phyloP scores from a whole-genome alignment of 2,329 filamentous ascomycete genomes.

The Tolypocladium pustulatum region DNA sequence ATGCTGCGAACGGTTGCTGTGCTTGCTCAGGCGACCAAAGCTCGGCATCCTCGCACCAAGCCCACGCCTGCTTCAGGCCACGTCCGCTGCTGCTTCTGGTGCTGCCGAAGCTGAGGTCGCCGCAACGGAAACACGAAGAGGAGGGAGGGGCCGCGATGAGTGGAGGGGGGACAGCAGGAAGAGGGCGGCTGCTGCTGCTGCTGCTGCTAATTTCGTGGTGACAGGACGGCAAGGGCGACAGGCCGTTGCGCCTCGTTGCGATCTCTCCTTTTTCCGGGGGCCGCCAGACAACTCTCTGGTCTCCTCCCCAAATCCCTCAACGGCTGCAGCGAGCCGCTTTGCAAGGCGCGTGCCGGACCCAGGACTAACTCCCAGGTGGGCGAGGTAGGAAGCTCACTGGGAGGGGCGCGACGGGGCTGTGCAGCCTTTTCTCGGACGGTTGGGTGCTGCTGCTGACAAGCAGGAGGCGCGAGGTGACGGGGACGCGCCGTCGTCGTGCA shows the following conservation, averaged over 20 bases:
- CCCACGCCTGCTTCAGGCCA: neutral
- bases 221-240: neutral
- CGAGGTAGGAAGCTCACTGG: neutral
- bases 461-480: neutral
- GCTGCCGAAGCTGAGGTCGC: slow-evolving; percentile 1
- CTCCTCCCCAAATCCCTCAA: neutral
- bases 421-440: neutral
- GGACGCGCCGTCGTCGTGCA: neutral
- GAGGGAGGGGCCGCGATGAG: neutral
- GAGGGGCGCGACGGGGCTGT: neutral
- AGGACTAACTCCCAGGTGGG: neutral
- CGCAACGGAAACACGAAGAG: neutral
- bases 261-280: neutral
- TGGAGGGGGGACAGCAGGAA: neutral
- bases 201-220: neutral
- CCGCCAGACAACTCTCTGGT: neutral
- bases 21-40: slow-evolving; percentile 44
- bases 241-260: neutral
- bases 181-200: neutral
- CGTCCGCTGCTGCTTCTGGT: slow-evolving; percentile 1
- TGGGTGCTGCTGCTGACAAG: neutral
- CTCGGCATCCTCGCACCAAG: slow-evolving; percentile 30
- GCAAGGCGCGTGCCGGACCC: neutral
- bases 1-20: slow-evolving; percentile 47
- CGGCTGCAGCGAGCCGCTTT: neutral